Evolutionary conservation across 1,284 basidiomycete genomes (phyloP).

Genomic region (Ceratobasidium sp.): DNA sequence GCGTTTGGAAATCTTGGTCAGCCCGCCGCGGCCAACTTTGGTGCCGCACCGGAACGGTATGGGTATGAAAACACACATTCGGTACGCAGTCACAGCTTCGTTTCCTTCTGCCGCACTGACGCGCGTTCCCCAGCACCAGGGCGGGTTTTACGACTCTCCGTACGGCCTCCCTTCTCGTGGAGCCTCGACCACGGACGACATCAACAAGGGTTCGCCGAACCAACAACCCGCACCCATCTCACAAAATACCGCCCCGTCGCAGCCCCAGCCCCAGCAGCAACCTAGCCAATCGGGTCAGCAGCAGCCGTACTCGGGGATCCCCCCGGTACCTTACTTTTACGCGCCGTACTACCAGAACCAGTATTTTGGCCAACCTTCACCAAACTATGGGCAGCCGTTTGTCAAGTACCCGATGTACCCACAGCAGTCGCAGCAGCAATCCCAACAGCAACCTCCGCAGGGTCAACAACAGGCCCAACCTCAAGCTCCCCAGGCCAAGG

Average conservation of each 20-base stretch:
- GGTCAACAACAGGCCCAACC: conserved; percentile 59
- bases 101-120: neutral
- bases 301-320: conserved; percentile 53
- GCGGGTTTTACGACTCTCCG: conserved; percentile 41
- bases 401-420: conserved; percentile 80
- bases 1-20: conserved; percentile 20
- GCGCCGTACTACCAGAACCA: conserved; percentile 76
- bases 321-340: conserved; percentile 73
- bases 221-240: conserved; percentile 11
- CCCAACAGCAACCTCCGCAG: conserved; percentile 68
- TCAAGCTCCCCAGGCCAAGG: neutral
- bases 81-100: neutral
- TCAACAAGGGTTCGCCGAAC: conserved; percentile 16
- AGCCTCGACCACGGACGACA: neutral
- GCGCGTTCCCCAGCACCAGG: conserved; percentile 30
- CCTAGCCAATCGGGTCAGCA: conserved; percentile 58
- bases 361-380: conserved; percentile 73
- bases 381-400: conserved; percentile 75
- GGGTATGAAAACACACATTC: conserved; percentile 31
- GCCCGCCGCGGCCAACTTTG: conserved; percentile 10
- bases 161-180: conserved; percentile 38
- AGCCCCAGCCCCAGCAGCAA: conserved; percentile 56
- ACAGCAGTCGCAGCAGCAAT: conserved; percentile 65
- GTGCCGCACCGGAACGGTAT: conserved; percentile 24
- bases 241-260: conserved; percentile 48